Conservation (phyloP, 495 filamentous ascomycete species). For the Aspergillus taichungensis region DNA sequence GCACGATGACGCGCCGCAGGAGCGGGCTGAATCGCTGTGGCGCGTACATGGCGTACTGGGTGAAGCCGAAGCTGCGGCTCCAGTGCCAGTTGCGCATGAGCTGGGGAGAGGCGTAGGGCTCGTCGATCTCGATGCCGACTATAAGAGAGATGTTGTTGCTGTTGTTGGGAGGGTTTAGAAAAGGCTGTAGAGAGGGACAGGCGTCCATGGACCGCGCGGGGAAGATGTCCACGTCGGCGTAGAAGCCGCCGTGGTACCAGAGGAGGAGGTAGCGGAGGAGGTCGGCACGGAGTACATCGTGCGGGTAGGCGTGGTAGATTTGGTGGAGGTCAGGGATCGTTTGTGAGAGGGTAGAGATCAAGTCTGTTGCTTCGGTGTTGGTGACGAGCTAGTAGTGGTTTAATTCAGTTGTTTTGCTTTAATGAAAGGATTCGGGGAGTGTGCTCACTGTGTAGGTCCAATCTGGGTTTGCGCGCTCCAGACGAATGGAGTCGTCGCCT, state of each 20-base stretch:
- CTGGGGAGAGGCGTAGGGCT: conserved; percentile 27
- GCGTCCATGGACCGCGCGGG: conserved; percentile 22
- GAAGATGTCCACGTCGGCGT: conserved; percentile 39
- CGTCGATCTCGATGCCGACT: conserved; percentile 33
- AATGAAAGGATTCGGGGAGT: neutral
- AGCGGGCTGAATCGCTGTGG: conserved; percentile 34
- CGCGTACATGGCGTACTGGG: conserved; percentile 36
- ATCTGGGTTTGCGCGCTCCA: conserved; percentile 21
- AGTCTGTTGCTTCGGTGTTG: conserved; percentile 20
- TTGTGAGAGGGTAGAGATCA: conserved; percentile 18
- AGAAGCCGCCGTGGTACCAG: conserved; percentile 42
- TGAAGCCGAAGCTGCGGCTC: conserved; percentile 29
- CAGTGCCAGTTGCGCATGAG: conserved; percentile 33
- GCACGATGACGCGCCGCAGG: conserved; percentile 26
- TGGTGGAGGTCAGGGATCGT: conserved; percentile 22
- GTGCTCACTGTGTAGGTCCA: conserved; percentile 27
- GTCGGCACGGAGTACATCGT: conserved; percentile 35
- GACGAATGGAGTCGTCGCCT: conserved; percentile 18
- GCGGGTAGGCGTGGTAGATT: conserved; percentile 26
- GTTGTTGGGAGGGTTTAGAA: conserved; percentile 6
- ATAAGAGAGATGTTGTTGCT: conserved; percentile 26
- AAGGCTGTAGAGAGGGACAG: conserved; percentile 21
- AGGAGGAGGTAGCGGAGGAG: conserved; percentile 43
- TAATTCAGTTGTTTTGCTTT: neutral
- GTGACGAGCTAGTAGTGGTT: conserved; percentile 16